phyloP scores from a whole-genome alignment of 2,329 filamentous ascomycete species.

The Sporothrix curviconia region DNA sequence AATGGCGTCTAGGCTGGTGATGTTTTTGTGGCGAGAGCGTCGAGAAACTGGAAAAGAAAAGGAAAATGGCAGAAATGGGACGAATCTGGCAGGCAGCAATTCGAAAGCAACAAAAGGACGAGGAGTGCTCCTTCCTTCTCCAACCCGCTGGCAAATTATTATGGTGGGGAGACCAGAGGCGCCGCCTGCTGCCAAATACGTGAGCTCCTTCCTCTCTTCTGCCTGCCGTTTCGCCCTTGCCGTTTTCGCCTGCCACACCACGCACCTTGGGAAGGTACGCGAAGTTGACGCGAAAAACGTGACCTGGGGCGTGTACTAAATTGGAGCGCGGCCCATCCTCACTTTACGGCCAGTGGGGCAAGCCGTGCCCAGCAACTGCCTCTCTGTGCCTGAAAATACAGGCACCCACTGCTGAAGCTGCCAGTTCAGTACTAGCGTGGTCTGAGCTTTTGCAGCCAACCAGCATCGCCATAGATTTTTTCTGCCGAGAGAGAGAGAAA shows the following conservation, averaged over 20 bases:
- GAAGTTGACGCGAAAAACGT: constrained; percentile 41
- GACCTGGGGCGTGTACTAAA: constrained; percentile 22
- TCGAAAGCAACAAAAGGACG: background rate
- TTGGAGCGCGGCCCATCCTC: background rate
- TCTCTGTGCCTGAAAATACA: constrained; percentile 2
- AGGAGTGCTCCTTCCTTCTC: background rate
- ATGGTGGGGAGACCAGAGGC: background rate
- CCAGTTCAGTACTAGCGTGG: background rate
- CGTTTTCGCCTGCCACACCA: background rate
- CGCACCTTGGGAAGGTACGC: constrained; percentile 21
- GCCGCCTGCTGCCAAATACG: too few relatives aligned
- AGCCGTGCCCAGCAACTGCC: background rate
- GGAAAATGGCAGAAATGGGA: too few relatives aligned
- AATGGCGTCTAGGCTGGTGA: background rate
- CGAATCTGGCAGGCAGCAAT: constrained; percentile 6
- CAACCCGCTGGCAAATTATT: too few relatives aligned
- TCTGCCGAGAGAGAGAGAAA: background rate
- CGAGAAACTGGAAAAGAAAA: background rate
- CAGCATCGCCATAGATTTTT: constrained; percentile 4
- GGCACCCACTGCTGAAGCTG: background rate
- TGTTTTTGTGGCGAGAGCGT: background rate
- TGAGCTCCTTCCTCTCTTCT: background rate
- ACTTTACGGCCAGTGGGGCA: background rate
- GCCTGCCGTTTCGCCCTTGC: background rate
- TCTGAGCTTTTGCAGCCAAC: constrained; percentile 2